phyloP scores from a whole-genome alignment of 2,329 filamentous ascomycete genomes.

The Exophiala mesophila region DNA sequence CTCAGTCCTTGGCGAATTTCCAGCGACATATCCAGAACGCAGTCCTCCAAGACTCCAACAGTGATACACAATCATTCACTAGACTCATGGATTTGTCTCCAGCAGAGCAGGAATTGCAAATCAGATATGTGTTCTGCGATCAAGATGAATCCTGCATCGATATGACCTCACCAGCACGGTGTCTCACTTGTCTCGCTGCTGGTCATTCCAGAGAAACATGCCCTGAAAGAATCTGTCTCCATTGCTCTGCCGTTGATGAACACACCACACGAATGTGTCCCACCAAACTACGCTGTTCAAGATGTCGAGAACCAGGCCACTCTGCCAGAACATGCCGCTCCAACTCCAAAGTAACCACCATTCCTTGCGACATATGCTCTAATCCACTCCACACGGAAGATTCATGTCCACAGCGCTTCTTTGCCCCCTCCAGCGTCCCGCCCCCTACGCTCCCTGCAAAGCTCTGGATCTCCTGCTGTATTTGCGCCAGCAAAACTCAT shows the following conservation, averaged over 20 bases:
- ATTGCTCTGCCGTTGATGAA: conserved; percentile 39
- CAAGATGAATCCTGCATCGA: conserved; percentile 36
- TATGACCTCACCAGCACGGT: conserved; percentile 38
- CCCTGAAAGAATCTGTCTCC: conserved; percentile 39
- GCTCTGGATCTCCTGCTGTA: conserved; percentile 42
- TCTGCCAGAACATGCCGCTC: conserved; percentile 48
- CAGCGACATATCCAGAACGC: too few relatives aligned
- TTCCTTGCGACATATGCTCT: conserved; percentile 58
- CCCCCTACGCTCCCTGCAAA: conserved; percentile 29
- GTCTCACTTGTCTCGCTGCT: conserved; percentile 38
- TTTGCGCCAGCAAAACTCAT: conserved; percentile 41
- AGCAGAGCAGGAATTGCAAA: conserved; percentile 37
- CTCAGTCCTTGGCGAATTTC: too few relatives aligned
- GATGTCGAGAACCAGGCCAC: conserved; percentile 63
- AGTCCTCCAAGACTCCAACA: too few relatives aligned
- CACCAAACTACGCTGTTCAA: conserved; percentile 40
- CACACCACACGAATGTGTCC: conserved; percentile 40
- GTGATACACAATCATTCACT: neutral
- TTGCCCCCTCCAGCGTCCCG: conserved; percentile 26
- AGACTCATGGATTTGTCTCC: conserved; percentile 35
- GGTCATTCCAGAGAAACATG: conserved; percentile 42
- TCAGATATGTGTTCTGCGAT: conserved; percentile 38
- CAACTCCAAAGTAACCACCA: conserved; percentile 53
- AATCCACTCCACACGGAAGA: conserved; percentile 54
- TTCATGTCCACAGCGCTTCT: conserved; percentile 54